phyloP scores from a whole-genome alignment of 805 yeast genomes.

The Cyberlindnera sargentensis region DNA sequence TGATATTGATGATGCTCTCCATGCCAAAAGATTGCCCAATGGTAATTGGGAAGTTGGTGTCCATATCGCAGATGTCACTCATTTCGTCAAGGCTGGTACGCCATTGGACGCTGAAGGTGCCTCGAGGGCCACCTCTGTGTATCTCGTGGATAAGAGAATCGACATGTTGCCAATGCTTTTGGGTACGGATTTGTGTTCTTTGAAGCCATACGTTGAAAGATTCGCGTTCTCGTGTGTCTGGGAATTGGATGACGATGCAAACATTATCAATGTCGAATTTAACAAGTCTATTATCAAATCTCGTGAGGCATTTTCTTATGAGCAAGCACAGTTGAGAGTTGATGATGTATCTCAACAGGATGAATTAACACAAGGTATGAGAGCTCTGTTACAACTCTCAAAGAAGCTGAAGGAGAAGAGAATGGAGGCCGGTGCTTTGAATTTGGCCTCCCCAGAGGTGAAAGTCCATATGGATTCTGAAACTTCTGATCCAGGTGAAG shows the following conservation, averaged over 20 bases:
- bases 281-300: slow-evolving; percentile 87
- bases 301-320: slow-evolving; percentile 91
- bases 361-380: slow-evolving; percentile 84
- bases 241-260: slow-evolving; percentile 86
- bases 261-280: slow-evolving; percentile 70
- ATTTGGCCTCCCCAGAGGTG: slow-evolving; percentile 96
- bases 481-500: slow-evolving; percentile 94
- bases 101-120: slow-evolving; percentile 95
- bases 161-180: slow-evolving; percentile 95
- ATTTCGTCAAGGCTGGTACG: slow-evolving; percentile 89
- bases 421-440: slow-evolving; percentile 91
- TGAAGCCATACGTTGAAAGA: slow-evolving; percentile 91
- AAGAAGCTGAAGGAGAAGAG: slow-evolving; percentile 79
- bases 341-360: slow-evolving; percentile 74
- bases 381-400: slow-evolving; percentile 72
- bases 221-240: slow-evolving; percentile 93
- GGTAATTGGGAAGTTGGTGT: slow-evolving; percentile 98
- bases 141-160: slow-evolving; percentile 94
- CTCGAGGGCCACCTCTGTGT: slow-evolving; percentile 93
- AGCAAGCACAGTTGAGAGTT: slow-evolving; percentile 84
- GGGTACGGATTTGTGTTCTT: slow-evolving; percentile 93
- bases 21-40: slow-evolving; percentile 76
- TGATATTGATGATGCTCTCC: slow-evolving; percentile 97
- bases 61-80: slow-evolving; percentile 98
- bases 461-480: slow-evolving; percentile 96